Evolutionary conservation across 2,329 filamentous ascomycete genomes (phyloP), one percentile per base, ranked within the genome.

Genomic region (Beauveria bassiana): DNA sequence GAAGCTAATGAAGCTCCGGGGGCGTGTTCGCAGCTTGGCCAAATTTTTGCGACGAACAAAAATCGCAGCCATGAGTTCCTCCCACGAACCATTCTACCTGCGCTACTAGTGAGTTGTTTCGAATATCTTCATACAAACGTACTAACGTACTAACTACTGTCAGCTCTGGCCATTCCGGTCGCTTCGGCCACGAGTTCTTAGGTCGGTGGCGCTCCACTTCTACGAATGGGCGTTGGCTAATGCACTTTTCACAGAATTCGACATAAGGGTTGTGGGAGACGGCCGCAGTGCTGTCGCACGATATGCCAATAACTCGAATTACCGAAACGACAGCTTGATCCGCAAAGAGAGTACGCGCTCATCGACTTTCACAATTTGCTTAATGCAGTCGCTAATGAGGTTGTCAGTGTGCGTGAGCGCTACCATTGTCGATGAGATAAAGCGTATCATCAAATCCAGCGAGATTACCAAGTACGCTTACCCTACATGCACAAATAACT

Each of bases 241-340:
- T 34, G 3, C 18, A 14, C 3, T 31, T 14, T 34, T 51, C 8
- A 56, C 68, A 98, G 93, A 99, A 76, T 99, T 99, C 74, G 95
- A 99, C 74, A 95, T 99, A 71, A 86, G 93, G 61, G 91, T 92
- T 26, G 85, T 98, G 51, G 91, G 91, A 60, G 95, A 99, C 73
- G 95, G 95, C 57, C 86, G 91, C 64, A 97, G 93, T 72, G 95
- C 95, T 8, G 90, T 95, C 58, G 92, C 93, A 38, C 88, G 95
- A 76, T 99, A 99, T 78, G 95, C 95, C 66, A 99, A 99, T 82
- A 99, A 99, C 77, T 98, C 93, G 62, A 99, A 99, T 78, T 99
- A 99, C 78, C 88, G 95, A 71, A 99, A 99, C 77, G 95, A 99
- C 74, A 97, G 93, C 65, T 80, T 99, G 68, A 99, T 99, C 72